Base-by-base conservation (phyloP, 2,329 filamentous ascomycete genomes). In the Botrytis fragariae region DNA sequence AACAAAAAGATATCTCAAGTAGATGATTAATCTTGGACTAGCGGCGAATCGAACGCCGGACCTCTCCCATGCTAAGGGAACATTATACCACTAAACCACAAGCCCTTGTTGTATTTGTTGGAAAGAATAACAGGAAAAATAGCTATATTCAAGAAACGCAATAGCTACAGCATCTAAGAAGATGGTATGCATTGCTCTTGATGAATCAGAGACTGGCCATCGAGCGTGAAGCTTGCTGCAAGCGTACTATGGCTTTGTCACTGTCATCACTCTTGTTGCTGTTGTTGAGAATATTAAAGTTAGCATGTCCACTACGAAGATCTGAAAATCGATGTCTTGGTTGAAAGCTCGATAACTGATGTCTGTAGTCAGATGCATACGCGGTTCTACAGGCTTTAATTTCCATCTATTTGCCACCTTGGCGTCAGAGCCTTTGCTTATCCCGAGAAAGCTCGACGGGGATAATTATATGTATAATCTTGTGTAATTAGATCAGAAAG, bases 71-170 rank as follows among this genome's bases (percentile, higher is more conserved):
- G 42, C 42, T 44, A 44, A 44, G 57, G 57, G 57, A 60, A 60
- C 57, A 60, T 59, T 59, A 59, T 59, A 59, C 54, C 54, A 59
- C 54, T 59, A 59, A 59, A 59, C 54, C 57, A 59, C 57, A 59
- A 59, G 57, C 57, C 57, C 29, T 6, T 59, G 6, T 4, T 59
- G 14, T 45, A 18, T 35, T 29, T 29, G 54, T 59, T 59, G 14
- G 22, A 9, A 6, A 59, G 0, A 0, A 0, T 0, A 0, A 0
- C 1, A 0, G 4, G 1, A 51, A 12, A 2, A 5, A 0, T 25
- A 1, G 0, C 0, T 51, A 51, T 51, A 6, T 5, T 25, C 9
- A 4, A 25, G 1, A 25, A 51, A 14, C 10, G 2, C 6, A 0
- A 51, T 2, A 25, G 9, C 45, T 6, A 25, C 22, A 51, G 14